Percentiles rank a stretch among this genome's conserved stretches.
These are phyloP conservation scores for Leptographium galeiforme DNA, from an alignment of 2,329 filamentous ascomycete genomes.

Conservation along the genomic window DNA sequence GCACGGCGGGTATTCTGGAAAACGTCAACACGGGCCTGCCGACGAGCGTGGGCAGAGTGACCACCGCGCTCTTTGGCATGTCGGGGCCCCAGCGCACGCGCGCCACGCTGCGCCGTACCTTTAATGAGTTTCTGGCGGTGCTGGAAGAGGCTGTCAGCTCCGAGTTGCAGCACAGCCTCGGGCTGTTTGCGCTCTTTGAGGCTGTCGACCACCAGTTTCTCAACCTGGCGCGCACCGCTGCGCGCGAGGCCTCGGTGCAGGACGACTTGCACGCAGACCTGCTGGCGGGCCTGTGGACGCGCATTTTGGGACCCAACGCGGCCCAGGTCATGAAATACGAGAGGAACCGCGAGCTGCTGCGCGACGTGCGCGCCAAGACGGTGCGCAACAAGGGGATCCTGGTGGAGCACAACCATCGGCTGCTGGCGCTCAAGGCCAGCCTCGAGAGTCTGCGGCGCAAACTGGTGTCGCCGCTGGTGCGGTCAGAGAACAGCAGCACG, in stretches of 20 bases:
- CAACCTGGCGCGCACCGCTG: constrained; percentile 73
- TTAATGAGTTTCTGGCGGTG: constrained; percentile 73
- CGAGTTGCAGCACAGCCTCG: constrained; percentile 67
- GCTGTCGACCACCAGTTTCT: constrained; percentile 82
- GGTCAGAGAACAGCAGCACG: constrained; percentile 53
- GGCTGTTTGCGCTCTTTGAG: constrained; percentile 82
- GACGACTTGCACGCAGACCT: constrained; percentile 64
- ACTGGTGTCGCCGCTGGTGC: constrained; percentile 70
- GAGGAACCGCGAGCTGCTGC: constrained; percentile 70
- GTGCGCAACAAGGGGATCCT: constrained; percentile 78
- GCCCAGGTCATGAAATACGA: constrained; percentile 77
- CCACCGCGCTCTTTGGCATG: constrained; percentile 64
- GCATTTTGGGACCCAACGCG: constrained; percentile 65
- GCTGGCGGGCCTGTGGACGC: constrained; percentile 74
- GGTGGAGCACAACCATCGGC: constrained; percentile 71
- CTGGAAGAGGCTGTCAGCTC: constrained; percentile 81
- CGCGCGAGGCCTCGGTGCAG: constrained; percentile 69
- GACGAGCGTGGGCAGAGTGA: constrained; percentile 54
- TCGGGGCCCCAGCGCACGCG: constrained; percentile 71
- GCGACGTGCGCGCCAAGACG: constrained; percentile 67
- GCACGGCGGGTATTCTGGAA: constrained; percentile 47
- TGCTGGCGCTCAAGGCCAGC: constrained; percentile 73
- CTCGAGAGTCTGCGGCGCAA: constrained; percentile 75
- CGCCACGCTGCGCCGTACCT: constrained; percentile 70
- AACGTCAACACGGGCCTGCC: constrained; percentile 37